These are phyloP conservation scores for Trapa incisa DNA, from an alignment of 345 rosid genomes.

Conservation along the genomic window DNA sequence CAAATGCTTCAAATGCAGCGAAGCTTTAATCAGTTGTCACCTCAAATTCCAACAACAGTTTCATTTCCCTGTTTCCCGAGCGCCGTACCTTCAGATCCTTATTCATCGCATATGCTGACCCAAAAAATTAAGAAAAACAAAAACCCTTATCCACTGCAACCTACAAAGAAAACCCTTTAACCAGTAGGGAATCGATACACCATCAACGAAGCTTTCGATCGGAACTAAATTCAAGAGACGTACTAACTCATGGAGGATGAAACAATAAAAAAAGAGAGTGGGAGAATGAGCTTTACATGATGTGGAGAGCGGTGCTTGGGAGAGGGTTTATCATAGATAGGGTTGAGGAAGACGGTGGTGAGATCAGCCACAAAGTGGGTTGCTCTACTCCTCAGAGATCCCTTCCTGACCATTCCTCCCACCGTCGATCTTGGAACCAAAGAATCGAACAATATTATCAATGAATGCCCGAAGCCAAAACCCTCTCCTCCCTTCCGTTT, in stretches of 20 bases:
- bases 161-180: neutral
- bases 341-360: constrained; percentile 87
- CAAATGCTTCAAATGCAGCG: neutral
- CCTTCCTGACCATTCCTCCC: constrained; percentile 42
- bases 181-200: neutral
- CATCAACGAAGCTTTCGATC: neutral
- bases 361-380: constrained; percentile 88
- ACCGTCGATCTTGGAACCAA: neutral
- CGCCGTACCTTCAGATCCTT: neutral
- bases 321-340: constrained; percentile 73
- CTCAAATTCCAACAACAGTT: neutral
- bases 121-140: neutral
- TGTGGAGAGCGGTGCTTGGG: constrained; percentile 24
- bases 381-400: constrained; percentile 78
- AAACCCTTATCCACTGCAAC: neutral
- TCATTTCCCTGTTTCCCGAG: neutral
- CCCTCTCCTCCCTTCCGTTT: neutral
- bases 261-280: neutral
- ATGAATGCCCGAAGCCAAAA: neutral
- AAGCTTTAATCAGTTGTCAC: neutral
- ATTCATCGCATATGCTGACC: neutral
- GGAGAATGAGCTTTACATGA: constrained; percentile 18
- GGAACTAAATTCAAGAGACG: neutral
- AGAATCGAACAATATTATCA: neutral
- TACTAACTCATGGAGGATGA: neutral